Base-by-base conservation (phyloP, 2,329 filamentous ascomycete genomes). In the Fonsecaea monophora region DNA sequence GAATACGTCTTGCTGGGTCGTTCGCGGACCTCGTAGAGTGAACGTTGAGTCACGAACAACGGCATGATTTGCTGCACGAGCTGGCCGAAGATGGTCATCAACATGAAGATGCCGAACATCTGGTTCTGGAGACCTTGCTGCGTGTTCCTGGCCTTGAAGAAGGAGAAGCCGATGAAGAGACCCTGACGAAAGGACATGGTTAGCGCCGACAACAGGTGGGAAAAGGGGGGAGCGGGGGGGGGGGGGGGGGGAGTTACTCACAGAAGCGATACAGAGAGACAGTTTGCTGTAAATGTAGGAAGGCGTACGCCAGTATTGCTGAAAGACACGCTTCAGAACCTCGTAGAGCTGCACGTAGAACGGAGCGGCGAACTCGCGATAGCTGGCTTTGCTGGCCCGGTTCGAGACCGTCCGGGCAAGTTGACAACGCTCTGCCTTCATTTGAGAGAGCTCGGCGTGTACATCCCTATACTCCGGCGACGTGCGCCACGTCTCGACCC, bases 251-350 rank as follows among this genome's bases (percentile, higher is more conserved):
- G 42, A 66, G n/a, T 6, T 2, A 3, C 69, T 67, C 32, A 66
- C 67, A 15, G 84, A 84, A 15, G 88, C 78, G 30, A 85, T 80
- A 75, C 89, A 92, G 18, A 96, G 87, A 1, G 84, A 81, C 0
- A 84, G 77, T 83, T 96, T 96, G 74, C 91, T 89, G 82, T 94
- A 96, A 78, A 97, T 94, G 82, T 96, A 96, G 4, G 89, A 86
- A 0, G 93, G 93, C 0, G 89, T 94, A 67, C 93, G 90, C 92
- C 93, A 96, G 84, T 95, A 96, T 77, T 96, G 92, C 75, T 94
- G 87, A 82, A 95, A 95, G 32, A 95, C 90, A 74, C 93, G 92
- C 71, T 85, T 77, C 18, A 87, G 85, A 64, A 92, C 91, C 74
- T 89, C 84, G 64, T 79, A 81, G 50, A 94, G 81, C 78, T 97